Conservation (phyloP, 2,329 filamentous ascomycete genomes). For the Pestalotiopsis sp. region DNA sequence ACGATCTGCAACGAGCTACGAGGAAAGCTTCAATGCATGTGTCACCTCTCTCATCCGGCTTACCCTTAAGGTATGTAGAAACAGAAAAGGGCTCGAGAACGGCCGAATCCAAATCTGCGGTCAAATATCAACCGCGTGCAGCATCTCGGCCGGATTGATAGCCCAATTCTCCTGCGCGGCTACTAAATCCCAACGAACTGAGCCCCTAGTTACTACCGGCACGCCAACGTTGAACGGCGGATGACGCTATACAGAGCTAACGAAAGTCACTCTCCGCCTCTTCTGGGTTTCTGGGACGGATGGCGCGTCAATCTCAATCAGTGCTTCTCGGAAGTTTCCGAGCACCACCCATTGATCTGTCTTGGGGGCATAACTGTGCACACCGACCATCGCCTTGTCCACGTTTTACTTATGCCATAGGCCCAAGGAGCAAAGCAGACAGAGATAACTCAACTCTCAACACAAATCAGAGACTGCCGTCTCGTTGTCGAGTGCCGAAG, state of each 20-base stretch:
- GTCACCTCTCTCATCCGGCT: not conserved
- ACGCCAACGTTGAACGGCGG: conserved; percentile 1
- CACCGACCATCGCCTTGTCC: not conserved
- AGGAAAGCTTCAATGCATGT: not conserved
- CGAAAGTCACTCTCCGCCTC: not conserved
- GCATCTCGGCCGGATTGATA: not conserved
- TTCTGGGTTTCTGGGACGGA: conserved; percentile 6
- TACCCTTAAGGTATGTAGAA: not conserved
- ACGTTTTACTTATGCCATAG: not conserved
- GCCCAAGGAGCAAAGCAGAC: not conserved
- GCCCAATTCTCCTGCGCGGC: not conserved
- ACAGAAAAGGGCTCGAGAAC: not conserved
- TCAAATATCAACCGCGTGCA: not conserved
- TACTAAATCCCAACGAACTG: not conserved
- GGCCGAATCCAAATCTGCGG: not conserved
- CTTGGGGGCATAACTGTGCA: not conserved
- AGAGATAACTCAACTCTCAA: not conserved
- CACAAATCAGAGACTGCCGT: not conserved
- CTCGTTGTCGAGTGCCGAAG: not conserved
- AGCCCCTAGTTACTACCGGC: not conserved
- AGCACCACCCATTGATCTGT: not conserved
- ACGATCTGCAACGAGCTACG: not conserved
- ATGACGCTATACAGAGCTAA: conserved; percentile 10
- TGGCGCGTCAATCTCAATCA: conserved; percentile 2
- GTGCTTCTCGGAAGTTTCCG: not conserved